These are phyloP conservation scores for Pleurotus tuber-regium DNA, from an alignment of 768 basidiomycete genomes.

Conservation along the genomic window DNA sequence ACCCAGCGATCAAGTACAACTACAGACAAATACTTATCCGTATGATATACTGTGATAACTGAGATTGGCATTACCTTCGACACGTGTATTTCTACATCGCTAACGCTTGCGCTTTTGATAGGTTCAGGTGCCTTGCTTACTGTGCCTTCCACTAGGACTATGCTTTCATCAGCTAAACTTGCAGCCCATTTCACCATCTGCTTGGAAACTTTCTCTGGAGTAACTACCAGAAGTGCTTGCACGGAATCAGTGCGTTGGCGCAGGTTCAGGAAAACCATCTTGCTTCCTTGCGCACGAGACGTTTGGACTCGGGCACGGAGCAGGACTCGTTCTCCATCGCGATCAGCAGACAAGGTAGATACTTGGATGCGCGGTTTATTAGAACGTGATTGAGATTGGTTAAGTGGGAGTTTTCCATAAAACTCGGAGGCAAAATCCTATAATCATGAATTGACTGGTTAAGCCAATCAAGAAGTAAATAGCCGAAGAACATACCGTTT, in stretches of 20 bases:
- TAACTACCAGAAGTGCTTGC: conserved; percentile 76
- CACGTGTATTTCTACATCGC: conserved; percentile 85
- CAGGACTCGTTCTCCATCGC: conserved; percentile 73
- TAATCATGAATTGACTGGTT: conserved; percentile 8
- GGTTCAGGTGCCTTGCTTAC: conserved; percentile 75
- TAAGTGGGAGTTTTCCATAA: conserved; percentile 86
- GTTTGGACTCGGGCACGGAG: conserved; percentile 91
- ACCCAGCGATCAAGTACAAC: conserved; percentile 79
- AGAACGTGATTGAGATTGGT: conserved; percentile 85
- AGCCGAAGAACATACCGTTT: conserved; percentile 43
- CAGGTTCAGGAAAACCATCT: conserved; percentile 92
- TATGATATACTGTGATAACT: not conserved
- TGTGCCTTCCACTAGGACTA: conserved; percentile 85
- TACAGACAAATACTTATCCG: conserved; percentile 27
- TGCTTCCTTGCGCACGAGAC: conserved; percentile 88
- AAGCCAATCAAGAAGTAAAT: conserved; percentile 1
- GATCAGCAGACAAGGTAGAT: conserved; percentile 49
- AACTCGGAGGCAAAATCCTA: conserved; percentile 77
- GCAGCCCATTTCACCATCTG: conserved; percentile 97
- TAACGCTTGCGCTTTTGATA: conserved; percentile 90
- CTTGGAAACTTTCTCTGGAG: conserved; percentile 81
- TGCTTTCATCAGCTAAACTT: conserved; percentile 77
- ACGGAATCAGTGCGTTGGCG: conserved; percentile 86
- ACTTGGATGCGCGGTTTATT: conserved; percentile 63
- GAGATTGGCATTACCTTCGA: conserved; percentile 50